Conservation (phyloP, 2,329 filamentous ascomycete species). For the Gnomoniopsis sp. region DNA sequence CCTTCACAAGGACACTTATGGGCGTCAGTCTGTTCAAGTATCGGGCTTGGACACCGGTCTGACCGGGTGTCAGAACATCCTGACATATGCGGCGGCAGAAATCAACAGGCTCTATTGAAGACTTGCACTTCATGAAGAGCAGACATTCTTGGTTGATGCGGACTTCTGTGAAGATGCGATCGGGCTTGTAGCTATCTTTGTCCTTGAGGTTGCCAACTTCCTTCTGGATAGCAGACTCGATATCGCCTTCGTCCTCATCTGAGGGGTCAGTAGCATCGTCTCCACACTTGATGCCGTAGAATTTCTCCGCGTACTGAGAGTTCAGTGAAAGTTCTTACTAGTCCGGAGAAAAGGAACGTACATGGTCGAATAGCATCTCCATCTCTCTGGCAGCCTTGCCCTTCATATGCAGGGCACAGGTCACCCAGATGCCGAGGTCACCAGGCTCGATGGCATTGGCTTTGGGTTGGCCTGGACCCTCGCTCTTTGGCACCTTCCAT, state of each 20-base stretch:
- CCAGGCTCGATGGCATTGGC: conserved; percentile 58
- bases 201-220: conserved; percentile 64
- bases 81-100: conserved; percentile 53
- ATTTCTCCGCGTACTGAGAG: conserved; percentile 60
- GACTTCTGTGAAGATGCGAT: conserved; percentile 49
- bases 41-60: conserved; percentile 36
- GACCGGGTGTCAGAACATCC: conserved; percentile 31
- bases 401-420: conserved; percentile 70
- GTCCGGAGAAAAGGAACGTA: conserved; percentile 31
- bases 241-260: conserved; percentile 54
- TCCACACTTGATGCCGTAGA: conserved; percentile 48
- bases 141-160: conserved; percentile 59
- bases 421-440: conserved; percentile 74
- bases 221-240: conserved; percentile 68
- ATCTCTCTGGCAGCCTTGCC: conserved; percentile 67
- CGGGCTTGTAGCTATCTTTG: conserved; percentile 35
- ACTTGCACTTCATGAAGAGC: conserved; percentile 56
- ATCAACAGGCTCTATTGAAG: conserved; percentile 53
- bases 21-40: conserved; percentile 60
- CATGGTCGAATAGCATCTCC: conserved; percentile 62
- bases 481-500: conserved; percentile 61
- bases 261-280: conserved; percentile 34
- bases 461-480: conserved; percentile 36
- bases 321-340: conserved; percentile 11
- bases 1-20: conserved; percentile 54